phyloP scores from a whole-genome alignment of 2,329 filamentous ascomycete genomes.

The Trichoderma koningiopsis region DNA sequence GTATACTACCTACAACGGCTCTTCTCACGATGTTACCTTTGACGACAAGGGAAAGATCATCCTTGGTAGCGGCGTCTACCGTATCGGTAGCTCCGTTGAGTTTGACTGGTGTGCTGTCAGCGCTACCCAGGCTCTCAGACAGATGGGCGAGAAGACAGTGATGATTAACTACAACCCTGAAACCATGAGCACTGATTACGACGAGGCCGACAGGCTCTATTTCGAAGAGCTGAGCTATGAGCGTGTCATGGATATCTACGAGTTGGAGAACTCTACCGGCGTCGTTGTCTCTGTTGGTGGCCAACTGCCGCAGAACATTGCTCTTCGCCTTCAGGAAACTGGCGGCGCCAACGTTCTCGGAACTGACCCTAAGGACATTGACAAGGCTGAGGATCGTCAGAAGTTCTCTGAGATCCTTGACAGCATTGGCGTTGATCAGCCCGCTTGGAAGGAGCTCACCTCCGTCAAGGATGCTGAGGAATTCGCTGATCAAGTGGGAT shows the following conservation, averaged over 20 bases:
- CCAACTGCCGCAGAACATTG: slow-evolving; percentile 96
- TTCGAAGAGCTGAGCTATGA: slow-evolving; percentile 98
- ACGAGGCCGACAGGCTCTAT: slow-evolving; percentile 87
- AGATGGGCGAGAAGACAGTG: slow-evolving; percentile 93
- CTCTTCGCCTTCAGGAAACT: slow-evolving; percentile 86
- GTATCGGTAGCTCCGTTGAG: slow-evolving; percentile 95
- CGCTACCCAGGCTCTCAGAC: slow-evolving; percentile 77
- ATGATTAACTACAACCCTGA: slow-evolving; percentile 96
- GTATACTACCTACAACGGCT: slow-evolving; percentile 97
- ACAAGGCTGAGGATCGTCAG: slow-evolving; percentile 96
- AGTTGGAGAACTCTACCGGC: slow-evolving; percentile 80
- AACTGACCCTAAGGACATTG: slow-evolving; percentile 90
- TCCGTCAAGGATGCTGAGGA: slow-evolving; percentile 84
- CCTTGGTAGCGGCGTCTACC: slow-evolving; percentile 92
- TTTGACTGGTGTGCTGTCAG: slow-evolving; percentile 99
- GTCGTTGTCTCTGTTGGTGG: slow-evolving; percentile 96
- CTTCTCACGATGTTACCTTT: slow-evolving; percentile 89
- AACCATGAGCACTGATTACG: slow-evolving; percentile 81
- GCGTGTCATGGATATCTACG: slow-evolving; percentile 98
- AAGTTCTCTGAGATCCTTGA: slow-evolving; percentile 98
- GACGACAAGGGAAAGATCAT: slow-evolving; percentile 89
- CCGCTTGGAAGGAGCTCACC: slow-evolving; percentile 95
- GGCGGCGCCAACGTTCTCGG: slow-evolving; percentile 90
- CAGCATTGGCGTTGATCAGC: slow-evolving; percentile 94
- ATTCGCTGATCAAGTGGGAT: slow-evolving; percentile 83